These are phyloP conservation scores for Haematococcus sp. DNA, from an alignment of 139 green algal species.

Conservation along the genomic window DNA sequence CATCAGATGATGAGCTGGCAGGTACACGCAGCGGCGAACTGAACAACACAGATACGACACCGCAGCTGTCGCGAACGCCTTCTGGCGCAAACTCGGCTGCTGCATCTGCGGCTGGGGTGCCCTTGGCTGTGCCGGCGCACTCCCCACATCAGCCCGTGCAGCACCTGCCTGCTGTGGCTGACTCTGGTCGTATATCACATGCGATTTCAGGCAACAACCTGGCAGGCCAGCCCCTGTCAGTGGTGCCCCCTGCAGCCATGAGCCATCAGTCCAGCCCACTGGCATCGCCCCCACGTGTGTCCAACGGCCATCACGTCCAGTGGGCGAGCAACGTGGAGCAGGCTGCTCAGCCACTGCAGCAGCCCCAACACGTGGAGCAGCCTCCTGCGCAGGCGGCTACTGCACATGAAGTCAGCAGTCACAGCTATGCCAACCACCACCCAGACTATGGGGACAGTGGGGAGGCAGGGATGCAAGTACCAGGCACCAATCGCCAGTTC, in stretches of 20 bases:
- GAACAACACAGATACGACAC: not conserved
- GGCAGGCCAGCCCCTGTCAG: not conserved
- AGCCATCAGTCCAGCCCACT: not conserved
- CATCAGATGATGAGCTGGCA: conserved; percentile 25
- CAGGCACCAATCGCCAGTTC: conserved; percentile 30
- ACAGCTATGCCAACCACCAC: not conserved
- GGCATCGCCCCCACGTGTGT: not conserved
- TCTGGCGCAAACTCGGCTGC: not conserved
- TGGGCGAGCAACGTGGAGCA: not conserved
- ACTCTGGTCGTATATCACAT: not conserved
- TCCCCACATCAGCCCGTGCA: too few species aligned
- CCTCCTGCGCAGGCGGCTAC: not conserved
- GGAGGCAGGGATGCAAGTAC: conserved; percentile 6
- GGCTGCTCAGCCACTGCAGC: not conserved
- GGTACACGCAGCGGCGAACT: conserved; percentile 4
- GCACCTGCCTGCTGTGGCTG: not conserved
- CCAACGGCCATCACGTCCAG: not conserved
- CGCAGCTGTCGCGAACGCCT: conserved; percentile 6
- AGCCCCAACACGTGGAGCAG: not conserved
- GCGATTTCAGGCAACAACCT: not conserved
- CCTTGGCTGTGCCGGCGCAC: too few species aligned
- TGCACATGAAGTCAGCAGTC: not conserved
- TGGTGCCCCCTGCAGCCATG: not conserved
- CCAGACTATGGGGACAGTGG: not conserved
- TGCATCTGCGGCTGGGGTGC: not conserved